phyloP scores from a whole-genome alignment of 2,329 filamentous ascomycete species.

The Fusarium nisikadoi region DNA sequence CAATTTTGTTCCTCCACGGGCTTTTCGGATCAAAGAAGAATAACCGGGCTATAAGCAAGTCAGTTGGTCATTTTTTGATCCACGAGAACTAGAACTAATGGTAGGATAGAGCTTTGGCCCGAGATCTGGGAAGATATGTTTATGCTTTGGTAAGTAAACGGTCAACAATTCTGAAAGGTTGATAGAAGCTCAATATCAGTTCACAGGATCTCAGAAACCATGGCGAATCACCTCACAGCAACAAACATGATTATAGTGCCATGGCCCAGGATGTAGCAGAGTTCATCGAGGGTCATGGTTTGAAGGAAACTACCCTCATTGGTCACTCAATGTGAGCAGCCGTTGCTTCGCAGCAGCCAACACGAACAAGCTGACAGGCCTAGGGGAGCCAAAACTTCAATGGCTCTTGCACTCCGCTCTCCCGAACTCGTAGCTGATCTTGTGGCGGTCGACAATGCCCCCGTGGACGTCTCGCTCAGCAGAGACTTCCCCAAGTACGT shows the following conservation, averaged over 20 bases:
- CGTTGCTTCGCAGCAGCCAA: background rate
- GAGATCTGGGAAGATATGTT: conserved; percentile 81
- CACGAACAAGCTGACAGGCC: background rate
- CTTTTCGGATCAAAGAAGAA: conserved; percentile 97
- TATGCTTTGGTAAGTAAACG: conserved; percentile 76
- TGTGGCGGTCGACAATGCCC: conserved; percentile 91
- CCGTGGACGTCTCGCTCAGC: conserved; percentile 80
- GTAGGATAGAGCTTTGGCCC: conserved; percentile 74
- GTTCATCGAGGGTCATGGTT: conserved; percentile 77
- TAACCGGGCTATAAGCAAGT: conserved; percentile 95
- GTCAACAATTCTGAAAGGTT: background rate
- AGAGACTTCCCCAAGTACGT: conserved; percentile 84
- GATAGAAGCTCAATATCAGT: conserved; percentile 26
- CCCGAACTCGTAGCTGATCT: conserved; percentile 76
- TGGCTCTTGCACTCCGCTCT: conserved; percentile 81
- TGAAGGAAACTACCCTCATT: conserved; percentile 81
- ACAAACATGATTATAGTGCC: conserved; percentile 79
- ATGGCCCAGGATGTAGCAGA: conserved; percentile 86
- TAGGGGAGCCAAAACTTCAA: conserved; percentile 91
- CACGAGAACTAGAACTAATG: background rate
- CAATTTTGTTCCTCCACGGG: conserved; percentile 91
- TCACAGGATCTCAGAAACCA: conserved; percentile 88
- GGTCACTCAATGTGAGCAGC: conserved; percentile 86
- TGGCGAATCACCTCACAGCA: conserved; percentile 84
- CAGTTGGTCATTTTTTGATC: conserved; percentile 49